Evolutionary conservation across 805 yeast genomes (phyloP).

Genomic region (Ogataea chonburiensis): DNA sequence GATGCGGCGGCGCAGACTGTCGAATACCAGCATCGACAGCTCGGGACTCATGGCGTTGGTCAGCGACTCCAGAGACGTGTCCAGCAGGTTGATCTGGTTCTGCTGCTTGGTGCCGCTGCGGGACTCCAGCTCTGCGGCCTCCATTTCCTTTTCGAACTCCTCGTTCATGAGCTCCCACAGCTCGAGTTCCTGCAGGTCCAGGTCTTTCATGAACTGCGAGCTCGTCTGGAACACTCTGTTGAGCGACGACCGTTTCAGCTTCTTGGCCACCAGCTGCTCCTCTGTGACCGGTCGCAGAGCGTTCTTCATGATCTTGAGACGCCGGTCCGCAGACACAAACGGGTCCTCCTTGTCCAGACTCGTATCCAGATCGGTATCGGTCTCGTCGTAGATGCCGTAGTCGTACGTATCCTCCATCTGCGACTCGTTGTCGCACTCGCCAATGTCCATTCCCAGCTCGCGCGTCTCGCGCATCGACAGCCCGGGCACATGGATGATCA

Average conservation of each 20-base stretch:
- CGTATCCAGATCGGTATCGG: constrained; percentile 14
- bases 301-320: constrained; percentile 29
- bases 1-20: constrained; percentile 17
- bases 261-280: constrained; percentile 24
- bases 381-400: constrained; percentile 12
- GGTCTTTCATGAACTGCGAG: constrained; percentile 26
- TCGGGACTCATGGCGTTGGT: constrained; percentile 19
- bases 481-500: constrained; percentile 18
- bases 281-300: constrained; percentile 29
- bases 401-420: constrained; percentile 14
- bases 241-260: constrained; percentile 25
- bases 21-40: constrained; percentile 19
- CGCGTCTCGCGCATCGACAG: constrained; percentile 15
- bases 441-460: constrained; percentile 9
- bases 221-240: constrained; percentile 30
- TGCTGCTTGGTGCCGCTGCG: constrained; percentile 6
- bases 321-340: constrained; percentile 22
- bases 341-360: constrained; percentile 13
- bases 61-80: constrained; percentile 24
- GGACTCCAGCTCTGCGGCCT: constrained; percentile 13
- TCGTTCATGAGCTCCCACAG: constrained; percentile 34
- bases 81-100: constrained; percentile 18
- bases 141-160: constrained; percentile 33
- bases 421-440: constrained; percentile 2
- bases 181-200: constrained; percentile 33